A percentile compares a stretch with the other conserved stretches of the same genome.
These are phyloP conservation scores for Tolypocladium paradoxum DNA, from an alignment of 2,329 filamentous ascomycete species.

Conservation along the genomic window DNA sequence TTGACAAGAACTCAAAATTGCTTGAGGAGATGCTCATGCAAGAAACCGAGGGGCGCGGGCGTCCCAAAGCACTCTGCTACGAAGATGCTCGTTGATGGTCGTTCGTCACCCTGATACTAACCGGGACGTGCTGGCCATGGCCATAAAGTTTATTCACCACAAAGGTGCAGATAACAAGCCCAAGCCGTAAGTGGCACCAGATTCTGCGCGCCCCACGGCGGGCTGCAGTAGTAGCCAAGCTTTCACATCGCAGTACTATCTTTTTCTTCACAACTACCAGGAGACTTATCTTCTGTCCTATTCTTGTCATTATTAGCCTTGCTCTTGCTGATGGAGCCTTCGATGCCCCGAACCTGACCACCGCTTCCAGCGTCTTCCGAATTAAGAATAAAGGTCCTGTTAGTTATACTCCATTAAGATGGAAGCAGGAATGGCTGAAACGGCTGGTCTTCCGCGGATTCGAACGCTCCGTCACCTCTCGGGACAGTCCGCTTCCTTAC, in stretches of 20 bases:
- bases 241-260: constrained; percentile 11
- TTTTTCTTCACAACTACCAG: constrained; percentile 16
- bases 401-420: no score
- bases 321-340: no score
- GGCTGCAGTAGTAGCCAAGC: neutral
- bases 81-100: constrained; percentile 18
- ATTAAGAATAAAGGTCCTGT: no score
- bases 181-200: constrained; percentile 12
- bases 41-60: constrained; percentile 4
- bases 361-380: no score
- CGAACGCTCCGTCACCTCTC: no score
- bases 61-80: constrained; percentile 18
- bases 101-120: constrained; percentile 12
- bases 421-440: no score
- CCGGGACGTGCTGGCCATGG: constrained; percentile 12
- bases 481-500: no score
- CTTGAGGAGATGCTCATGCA: constrained; percentile 10
- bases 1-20: constrained; percentile 11
- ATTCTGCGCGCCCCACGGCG: neutral
- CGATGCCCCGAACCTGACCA: no score
- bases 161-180: constrained; percentile 18
- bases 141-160: constrained; percentile 18
- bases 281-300: constrained; percentile 14
- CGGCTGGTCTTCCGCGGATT: no score
- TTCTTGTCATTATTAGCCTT: constrained; percentile 8